phyloP scores from a whole-genome alignment of 768 basidiomycete species.

The button mushroom (Agaricus bisporus) region DNA sequence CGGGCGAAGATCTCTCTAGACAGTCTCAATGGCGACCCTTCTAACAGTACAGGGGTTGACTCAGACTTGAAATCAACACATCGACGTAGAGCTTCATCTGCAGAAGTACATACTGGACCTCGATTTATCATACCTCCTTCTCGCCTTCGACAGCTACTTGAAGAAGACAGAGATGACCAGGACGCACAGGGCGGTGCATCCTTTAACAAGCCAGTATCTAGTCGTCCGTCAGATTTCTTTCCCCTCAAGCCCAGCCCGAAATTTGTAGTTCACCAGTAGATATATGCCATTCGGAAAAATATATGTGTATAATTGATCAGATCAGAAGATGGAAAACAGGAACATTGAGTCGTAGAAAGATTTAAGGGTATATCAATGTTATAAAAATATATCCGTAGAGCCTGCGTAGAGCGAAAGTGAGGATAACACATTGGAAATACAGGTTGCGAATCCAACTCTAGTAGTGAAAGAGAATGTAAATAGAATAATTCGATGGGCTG shows the following conservation, averaged over 20 bases:
- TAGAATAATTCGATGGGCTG: no score
- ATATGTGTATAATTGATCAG: neutral
- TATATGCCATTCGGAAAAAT: neutral
- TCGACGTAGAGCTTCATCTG: conserved; percentile 16
- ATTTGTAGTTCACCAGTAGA: neutral
- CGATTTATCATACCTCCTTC: conserved; percentile 1
- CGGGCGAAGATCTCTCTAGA: neutral
- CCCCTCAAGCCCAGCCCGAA: neutral
- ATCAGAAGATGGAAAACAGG: neutral
- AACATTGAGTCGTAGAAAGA: no score
- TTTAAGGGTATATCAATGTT: no score
- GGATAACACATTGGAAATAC: no score
- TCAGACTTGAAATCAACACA: neutral
- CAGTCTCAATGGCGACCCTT: neutral
- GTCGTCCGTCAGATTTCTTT: neutral
- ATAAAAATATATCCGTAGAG: no score
- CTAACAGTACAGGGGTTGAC: neutral
- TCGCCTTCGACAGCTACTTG: neutral
- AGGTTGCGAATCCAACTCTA: no score
- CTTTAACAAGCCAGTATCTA: neutral
- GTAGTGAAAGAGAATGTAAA: no score
- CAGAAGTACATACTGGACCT: conserved; percentile 6
- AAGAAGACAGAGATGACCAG: neutral
- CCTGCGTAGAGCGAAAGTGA: no score
- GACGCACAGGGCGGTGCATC: neutral